Percentiles rank a stretch among this genome's conserved stretches.
Conservation (phyloP, 2,329 filamentous ascomycete species). For the Hyphodiscus sp. region DNA sequence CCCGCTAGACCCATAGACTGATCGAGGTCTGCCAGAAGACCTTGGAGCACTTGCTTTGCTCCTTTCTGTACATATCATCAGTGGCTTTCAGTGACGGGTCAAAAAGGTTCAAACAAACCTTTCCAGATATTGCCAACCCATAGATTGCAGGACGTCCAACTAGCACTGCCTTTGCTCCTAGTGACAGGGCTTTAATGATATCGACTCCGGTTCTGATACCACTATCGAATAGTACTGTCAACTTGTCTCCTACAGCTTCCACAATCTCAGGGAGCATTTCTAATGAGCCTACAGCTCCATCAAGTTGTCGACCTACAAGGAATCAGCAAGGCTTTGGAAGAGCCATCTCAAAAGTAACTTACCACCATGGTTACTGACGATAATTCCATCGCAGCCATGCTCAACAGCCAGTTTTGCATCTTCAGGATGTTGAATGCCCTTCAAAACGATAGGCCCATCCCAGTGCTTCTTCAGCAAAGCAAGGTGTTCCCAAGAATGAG, state of each 20-base stretch:
- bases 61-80: slow-evolving; percentile 32
- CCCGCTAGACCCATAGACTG: slow-evolving; percentile 50
- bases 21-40: slow-evolving; percentile 47
- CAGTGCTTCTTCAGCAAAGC: slow-evolving; percentile 51
- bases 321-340: not conserved
- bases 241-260: slow-evolving; percentile 51
- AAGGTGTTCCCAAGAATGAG: slow-evolving; percentile 56
- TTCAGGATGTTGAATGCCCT: slow-evolving; percentile 47
- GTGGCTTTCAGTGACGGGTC: not conserved
- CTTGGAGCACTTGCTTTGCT: slow-evolving; percentile 43
- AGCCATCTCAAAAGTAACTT: slow-evolving; percentile 30
- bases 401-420: slow-evolving; percentile 41
- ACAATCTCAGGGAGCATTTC: slow-evolving; percentile 55
- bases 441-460: slow-evolving; percentile 57
- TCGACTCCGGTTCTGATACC: slow-evolving; percentile 50
- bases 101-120: slow-evolving; percentile 20
- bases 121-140: slow-evolving; percentile 48
- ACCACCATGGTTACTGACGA: slow-evolving; percentile 53
- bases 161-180: slow-evolving; percentile 50
- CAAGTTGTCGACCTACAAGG: slow-evolving; percentile 42
- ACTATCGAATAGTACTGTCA: slow-evolving; percentile 57
- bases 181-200: slow-evolving; percentile 49
- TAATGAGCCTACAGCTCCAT: slow-evolving; percentile 47
- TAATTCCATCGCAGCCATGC: slow-evolving; percentile 42
- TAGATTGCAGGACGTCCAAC: slow-evolving; percentile 53